phyloP scores from a whole-genome alignment of 345 rosid species.

The Pseudoturritis turrita region DNA sequence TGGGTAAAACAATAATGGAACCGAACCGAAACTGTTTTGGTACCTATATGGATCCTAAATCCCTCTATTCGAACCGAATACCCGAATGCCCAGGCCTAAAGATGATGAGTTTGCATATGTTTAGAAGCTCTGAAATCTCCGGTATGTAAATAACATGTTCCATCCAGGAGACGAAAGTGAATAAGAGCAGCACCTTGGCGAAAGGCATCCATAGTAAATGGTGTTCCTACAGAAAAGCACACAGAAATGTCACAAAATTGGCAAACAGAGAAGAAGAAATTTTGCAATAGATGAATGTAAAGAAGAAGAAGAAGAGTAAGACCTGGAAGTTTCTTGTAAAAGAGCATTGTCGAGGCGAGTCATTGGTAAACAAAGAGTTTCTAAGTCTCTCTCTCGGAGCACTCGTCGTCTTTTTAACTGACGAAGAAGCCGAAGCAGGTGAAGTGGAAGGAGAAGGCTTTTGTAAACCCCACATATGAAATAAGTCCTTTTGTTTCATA shows the following conservation, averaged over 20 bases:
- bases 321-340: constrained; percentile 80
- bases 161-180: constrained; percentile 52
- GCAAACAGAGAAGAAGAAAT: neutral
- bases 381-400: constrained; percentile 1
- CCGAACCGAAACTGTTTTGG: no score
- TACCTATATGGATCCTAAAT: no score
- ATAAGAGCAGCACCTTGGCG: constrained; percentile 76
- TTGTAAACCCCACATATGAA: constrained; percentile 63
- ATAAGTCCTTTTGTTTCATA: constrained; percentile 51
- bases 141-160: constrained; percentile 62
- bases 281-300: neutral
- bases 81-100: no score
- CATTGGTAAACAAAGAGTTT: constrained; percentile 2
- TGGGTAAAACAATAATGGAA: no score
- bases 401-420: neutral
- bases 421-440: constrained; percentile 7
- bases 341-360: constrained; percentile 52
- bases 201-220: constrained; percentile 74
- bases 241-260: neutral
- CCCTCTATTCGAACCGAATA: no score
- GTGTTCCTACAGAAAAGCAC: constrained; percentile 45
- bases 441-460: constrained; percentile 28
- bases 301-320: neutral
- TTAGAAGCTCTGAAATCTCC: constrained; percentile 86
- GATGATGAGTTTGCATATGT: constrained; percentile 53